Conservation (phyloP, 73 alveolate species). For the Paramecium octaurelia region DNA sequence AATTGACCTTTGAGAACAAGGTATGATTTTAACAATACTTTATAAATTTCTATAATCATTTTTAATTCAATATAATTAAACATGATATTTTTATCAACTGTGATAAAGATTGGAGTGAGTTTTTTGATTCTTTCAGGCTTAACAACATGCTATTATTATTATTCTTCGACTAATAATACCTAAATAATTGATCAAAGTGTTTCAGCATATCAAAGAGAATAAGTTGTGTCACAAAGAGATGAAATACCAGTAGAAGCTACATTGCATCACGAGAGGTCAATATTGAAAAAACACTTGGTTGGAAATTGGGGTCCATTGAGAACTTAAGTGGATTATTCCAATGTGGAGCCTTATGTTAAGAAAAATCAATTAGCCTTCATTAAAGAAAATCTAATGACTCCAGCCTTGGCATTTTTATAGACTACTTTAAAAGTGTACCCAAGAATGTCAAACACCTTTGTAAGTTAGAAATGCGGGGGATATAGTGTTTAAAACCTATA, state of each 20-base stretch:
- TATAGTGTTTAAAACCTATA: background rate
- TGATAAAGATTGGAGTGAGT: background rate
- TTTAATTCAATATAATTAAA: background rate
- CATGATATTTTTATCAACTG: background rate
- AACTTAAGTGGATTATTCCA: background rate
- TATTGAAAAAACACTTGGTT: background rate
- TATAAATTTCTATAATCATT: background rate
- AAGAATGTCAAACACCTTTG: background rate
- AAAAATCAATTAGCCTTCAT: background rate
- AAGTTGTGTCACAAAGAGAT: background rate
- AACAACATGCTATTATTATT: background rate
- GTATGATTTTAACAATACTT: background rate
- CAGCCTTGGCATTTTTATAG: background rate
- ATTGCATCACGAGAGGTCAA: background rate
- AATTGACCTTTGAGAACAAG: background rate
- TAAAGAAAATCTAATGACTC: background rate
- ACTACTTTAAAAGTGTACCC: background rate
- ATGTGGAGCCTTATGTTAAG: background rate
- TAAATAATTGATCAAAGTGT: background rate
- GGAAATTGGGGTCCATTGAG: background rate
- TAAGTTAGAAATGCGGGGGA: background rate
- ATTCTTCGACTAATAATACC: background rate
- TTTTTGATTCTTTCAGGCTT: background rate
- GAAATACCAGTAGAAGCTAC: slow-evolving; percentile 1
- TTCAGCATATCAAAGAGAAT: background rate